Conservation (phyloP, 352 stramenopile genomes). For the Aphanomyces euteiches region DNA sequence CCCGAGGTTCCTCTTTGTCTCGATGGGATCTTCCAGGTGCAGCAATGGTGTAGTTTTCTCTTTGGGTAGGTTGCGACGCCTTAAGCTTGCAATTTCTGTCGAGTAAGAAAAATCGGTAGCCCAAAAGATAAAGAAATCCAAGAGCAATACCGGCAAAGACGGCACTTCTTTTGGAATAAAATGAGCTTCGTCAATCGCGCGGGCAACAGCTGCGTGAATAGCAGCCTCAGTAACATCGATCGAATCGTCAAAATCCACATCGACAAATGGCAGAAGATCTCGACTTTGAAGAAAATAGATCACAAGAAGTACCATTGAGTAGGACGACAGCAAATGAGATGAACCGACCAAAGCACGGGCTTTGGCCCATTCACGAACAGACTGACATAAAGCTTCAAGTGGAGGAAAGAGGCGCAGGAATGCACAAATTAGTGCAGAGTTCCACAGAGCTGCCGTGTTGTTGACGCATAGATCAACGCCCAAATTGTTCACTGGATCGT, state of each 20-base stretch:
- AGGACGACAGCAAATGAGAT: slow-evolving; percentile 48
- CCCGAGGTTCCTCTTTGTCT: slow-evolving; percentile 65
- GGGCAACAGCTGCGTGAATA: slow-evolving; percentile 30
- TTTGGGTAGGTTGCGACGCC: slow-evolving; percentile 32
- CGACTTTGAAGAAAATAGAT: slow-evolving; percentile 63
- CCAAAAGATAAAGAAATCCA: slow-evolving; percentile 75
- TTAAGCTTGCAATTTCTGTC: slow-evolving; percentile 57
- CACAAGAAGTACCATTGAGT: slow-evolving; percentile 64
- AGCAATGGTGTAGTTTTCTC: slow-evolving; percentile 54
- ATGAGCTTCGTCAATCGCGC: neutral
- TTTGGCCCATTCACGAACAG: slow-evolving; percentile 16
- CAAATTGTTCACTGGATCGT: slow-evolving; percentile 40
- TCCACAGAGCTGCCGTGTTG: slow-evolving; percentile 77
- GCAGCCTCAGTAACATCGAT: slow-evolving; percentile 20
- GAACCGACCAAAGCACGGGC: neutral
- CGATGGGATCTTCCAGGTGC: slow-evolving; percentile 76
- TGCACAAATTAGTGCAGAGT: slow-evolving; percentile 55
- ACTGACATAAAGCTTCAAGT: neutral
- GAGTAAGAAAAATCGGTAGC: slow-evolving; percentile 67
- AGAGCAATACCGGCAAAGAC: slow-evolving; percentile 38
- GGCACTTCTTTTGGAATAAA: neutral
- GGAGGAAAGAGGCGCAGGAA: slow-evolving; percentile 34
- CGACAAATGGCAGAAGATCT: slow-evolving; percentile 44
- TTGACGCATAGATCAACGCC: slow-evolving; percentile 77
- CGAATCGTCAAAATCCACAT: slow-evolving; percentile 23